phyloP scores from a whole-genome alignment of 495 filamentous ascomycete genomes.

The Neurospora africana region DNA sequence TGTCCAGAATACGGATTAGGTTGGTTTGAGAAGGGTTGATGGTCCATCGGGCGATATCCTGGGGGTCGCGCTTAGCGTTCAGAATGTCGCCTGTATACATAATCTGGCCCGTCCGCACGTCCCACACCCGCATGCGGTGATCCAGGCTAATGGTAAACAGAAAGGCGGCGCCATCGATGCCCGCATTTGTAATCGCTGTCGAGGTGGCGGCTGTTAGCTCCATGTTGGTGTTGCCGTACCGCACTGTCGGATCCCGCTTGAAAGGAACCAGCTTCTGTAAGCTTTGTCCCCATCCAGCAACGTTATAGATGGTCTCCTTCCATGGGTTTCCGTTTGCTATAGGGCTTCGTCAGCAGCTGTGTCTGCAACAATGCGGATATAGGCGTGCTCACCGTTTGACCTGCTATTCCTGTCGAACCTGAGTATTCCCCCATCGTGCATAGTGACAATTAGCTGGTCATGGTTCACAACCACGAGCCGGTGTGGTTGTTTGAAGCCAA shows the following conservation, averaged over 20 bases:
- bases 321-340: constrained; percentile 45
- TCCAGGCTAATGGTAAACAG: constrained; percentile 80
- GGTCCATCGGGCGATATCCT: constrained; percentile 55
- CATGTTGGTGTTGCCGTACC: constrained; percentile 53
- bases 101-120: constrained; percentile 59
- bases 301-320: constrained; percentile 70
- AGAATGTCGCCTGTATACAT: constrained; percentile 64
- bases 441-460: constrained; percentile 64
- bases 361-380: background rate
- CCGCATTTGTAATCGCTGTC: constrained; percentile 40
- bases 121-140: constrained; percentile 81
- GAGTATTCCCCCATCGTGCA: constrained; percentile 74
- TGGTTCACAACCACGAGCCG: constrained; percentile 63
- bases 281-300: constrained; percentile 64
- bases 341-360: constrained; percentile 5
- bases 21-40: constrained; percentile 63
- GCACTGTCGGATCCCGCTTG: constrained; percentile 53
- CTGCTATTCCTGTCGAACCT: constrained; percentile 52
- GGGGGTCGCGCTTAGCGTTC: constrained; percentile 32
- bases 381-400: constrained; percentile 46
- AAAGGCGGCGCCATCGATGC: constrained; percentile 36
- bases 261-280: constrained; percentile 63
- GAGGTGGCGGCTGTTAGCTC: constrained; percentile 55
- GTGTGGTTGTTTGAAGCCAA: constrained; percentile 71
- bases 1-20: constrained; percentile 62